These are phyloP conservation scores for Dalbergia oliveri DNA, from an alignment of 306 rosid species.

Conservation along the genomic window DNA sequence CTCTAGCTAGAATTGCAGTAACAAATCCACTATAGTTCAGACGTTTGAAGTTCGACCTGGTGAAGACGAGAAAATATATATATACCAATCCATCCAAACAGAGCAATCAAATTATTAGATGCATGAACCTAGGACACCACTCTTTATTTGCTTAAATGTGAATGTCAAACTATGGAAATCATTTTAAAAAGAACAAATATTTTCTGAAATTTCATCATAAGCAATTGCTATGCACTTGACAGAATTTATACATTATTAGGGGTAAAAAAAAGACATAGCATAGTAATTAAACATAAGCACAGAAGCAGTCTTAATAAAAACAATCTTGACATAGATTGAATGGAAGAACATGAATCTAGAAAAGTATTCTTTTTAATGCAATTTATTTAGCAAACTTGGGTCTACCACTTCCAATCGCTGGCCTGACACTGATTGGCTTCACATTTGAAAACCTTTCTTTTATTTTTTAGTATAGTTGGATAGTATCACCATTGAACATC, in stretches of 20 bases:
- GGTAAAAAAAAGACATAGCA: background rate
- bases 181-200: background rate
- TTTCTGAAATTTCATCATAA: background rate
- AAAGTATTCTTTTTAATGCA: background rate
- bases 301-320: slow-evolving; percentile 14
- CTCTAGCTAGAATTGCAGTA: slow-evolving; percentile 89
- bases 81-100: background rate
- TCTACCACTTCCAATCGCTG: background rate
- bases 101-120: background rate
- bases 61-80: slow-evolving; percentile 37
- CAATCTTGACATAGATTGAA: background rate
- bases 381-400: background rate
- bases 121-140: slow-evolving; percentile 6
- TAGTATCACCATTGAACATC: slow-evolving; percentile 16
- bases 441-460: background rate
- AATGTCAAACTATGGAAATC: slow-evolving; percentile 7
- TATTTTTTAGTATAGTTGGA: background rate
- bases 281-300: slow-evolving; percentile 28
- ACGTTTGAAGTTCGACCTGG: slow-evolving; percentile 91
- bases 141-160: slow-evolving; percentile 6
- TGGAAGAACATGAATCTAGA: background rate
- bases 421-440: background rate
- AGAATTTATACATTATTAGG: background rate
- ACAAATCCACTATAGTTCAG: slow-evolving; percentile 80
- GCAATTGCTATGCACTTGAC: background rate